These are phyloP conservation scores for Dispira simplex DNA, from an alignment of 192 early-diverging fungal genomes.

Conservation along the genomic window DNA sequence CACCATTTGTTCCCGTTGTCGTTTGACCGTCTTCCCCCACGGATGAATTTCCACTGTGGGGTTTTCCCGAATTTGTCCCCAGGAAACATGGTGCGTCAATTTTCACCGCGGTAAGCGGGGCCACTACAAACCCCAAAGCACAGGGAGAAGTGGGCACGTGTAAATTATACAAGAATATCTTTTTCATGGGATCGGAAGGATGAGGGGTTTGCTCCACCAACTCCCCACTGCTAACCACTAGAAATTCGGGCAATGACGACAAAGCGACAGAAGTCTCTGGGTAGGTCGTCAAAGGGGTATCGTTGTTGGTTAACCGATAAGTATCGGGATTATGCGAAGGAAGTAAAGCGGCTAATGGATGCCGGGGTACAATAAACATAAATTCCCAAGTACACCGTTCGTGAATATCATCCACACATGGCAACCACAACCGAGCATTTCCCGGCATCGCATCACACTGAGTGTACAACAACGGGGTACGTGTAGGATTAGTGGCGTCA, in stretches of 20 bases:
- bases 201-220: conserved; percentile 46
- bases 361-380: conserved; percentile 46
- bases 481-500: conserved; percentile 3
- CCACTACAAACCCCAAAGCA: conserved; percentile 55
- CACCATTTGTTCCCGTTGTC: not conserved
- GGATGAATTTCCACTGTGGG: not conserved
- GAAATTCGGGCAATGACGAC: conserved; percentile 29
- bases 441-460: conserved; percentile 49
- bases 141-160: conserved; percentile 51
- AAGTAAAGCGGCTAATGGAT: conserved; percentile 5
- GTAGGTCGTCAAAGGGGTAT: not conserved
- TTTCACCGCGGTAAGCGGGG: conserved; percentile 35
- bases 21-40: not conserved
- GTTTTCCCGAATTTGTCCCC: not conserved
- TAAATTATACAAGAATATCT: conserved; percentile 52
- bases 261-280: conserved; percentile 17
- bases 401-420: conserved; percentile 51
- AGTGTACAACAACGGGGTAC: conserved; percentile 30
- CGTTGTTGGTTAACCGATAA: not conserved
- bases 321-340: not conserved
- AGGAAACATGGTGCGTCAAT: conserved; percentile 19
- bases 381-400: conserved; percentile 70
- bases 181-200: conserved; percentile 35
- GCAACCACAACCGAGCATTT: conserved; percentile 56
- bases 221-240: conserved; percentile 52